Percentiles rank a stretch among this genome's conserved stretches.
Conservation (phyloP, 2,329 filamentous ascomycete species). For the Ophiostoma perfectum region DNA sequence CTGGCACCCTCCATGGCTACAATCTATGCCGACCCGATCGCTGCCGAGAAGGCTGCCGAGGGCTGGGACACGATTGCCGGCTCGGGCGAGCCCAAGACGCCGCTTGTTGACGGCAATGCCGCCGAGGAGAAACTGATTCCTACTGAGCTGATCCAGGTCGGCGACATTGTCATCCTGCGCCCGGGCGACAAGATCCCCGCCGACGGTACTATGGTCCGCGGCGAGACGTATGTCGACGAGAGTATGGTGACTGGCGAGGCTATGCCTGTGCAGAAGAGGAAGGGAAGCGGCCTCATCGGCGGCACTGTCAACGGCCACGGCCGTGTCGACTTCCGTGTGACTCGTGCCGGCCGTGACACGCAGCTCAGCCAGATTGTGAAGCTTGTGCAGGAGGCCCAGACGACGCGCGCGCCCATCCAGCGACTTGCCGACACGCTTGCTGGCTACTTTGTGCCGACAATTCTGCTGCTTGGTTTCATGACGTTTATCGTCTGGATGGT, state of each 20-base stretch:
- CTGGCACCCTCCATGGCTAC: conserved; percentile 93
- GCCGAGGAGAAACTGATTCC: conserved; percentile 83
- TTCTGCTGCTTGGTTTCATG: conserved; percentile 73
- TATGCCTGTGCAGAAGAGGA: conserved; percentile 86
- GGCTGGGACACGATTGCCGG: conserved; percentile 54
- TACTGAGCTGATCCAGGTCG: conserved; percentile 88
- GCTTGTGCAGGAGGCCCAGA: conserved; percentile 96
- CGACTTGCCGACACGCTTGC: conserved; percentile 84
- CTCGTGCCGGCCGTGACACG: conserved; percentile 86
- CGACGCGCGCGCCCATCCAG: conserved; percentile 88
- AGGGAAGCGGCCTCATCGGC: conserved; percentile 74
- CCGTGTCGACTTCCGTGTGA: conserved; percentile 86
- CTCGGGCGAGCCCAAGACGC: conserved; percentile 41
- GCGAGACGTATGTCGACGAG: conserved; percentile 91
- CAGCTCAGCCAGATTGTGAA: conserved; percentile 97
- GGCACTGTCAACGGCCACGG: conserved; percentile 95
- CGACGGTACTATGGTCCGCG: conserved; percentile 78
- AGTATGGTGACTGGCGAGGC: conserved; percentile 98
- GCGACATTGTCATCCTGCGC: conserved; percentile 85
- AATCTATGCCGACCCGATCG: conserved; percentile 91
- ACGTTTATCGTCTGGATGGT: conserved; percentile 95
- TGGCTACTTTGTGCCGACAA: conserved; percentile 88
- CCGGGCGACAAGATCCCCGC: conserved; percentile 96
- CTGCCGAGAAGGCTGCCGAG: conserved; percentile 84
- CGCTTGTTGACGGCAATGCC: conserved; percentile 50